Evolutionary conservation across 225 moss, liverwort and hornwort species (phyloP), one percentile per base, ranked within the genome.

Genomic region (Pseudoscleropodium purum): DNA sequence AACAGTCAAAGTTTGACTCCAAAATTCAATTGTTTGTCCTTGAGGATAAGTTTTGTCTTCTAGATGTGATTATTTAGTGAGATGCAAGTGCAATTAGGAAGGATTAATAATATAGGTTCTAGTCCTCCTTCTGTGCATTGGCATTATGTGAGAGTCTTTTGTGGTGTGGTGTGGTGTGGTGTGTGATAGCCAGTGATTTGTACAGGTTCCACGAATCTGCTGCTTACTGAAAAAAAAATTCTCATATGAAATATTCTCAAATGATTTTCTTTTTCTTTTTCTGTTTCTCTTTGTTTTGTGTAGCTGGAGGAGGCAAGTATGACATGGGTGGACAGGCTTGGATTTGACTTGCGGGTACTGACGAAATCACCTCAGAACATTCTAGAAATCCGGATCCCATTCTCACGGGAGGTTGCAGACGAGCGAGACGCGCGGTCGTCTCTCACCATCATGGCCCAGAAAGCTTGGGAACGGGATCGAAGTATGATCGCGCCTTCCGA

Each of bases 241-340:
- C 5, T 62, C 52, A 52, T 31, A 37, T 29, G 4, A 11, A n/a
- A 0, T 47, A 29, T 27, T 10, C 1, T 54, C 45, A 16, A 61
- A 2, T 43, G 21, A 17, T 13, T 68, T 12, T 57, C 57, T 20
- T 57, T 20, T 57, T 57, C 57, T 57, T 1, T 21, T 19, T 47
- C 23, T 56, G 18, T 56, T 21, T 43, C 68, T 33, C 36, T 81
- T 18, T 81, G 83, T 93, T 61, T 11, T 93, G 18, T 54, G 61
- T 26, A 98, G 98, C 82, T 99, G 87, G 97, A 96, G 91, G 96
- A 97, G 90, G 95, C 94, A 19, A 99, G 99, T 87, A 97, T 99
- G 97, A 97, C 97, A 43, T 99, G 99, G 99, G 97, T 99, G 84
- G 99, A 99, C 88, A 88, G 96, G 86, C 95, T 99, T 37, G 99